phyloP scores from a whole-genome alignment of 495 filamentous ascomycete species.

The Chaetomidium leptoderma region DNA sequence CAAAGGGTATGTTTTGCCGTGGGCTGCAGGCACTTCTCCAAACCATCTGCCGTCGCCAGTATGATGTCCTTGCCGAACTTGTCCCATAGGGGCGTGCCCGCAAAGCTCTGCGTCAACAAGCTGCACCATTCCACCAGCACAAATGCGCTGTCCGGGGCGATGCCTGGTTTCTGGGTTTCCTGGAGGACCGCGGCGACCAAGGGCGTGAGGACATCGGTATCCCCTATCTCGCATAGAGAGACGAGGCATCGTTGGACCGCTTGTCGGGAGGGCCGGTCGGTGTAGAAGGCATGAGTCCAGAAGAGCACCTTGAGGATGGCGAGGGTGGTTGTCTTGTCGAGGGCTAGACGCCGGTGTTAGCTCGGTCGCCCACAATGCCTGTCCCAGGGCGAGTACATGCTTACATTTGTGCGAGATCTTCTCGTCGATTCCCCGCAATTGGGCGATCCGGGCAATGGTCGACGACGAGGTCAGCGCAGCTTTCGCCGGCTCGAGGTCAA shows the following conservation, averaged over 20 bases:
- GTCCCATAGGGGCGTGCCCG: slow-evolving; percentile 55
- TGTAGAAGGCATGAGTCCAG: slow-evolving; percentile 79
- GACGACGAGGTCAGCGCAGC: slow-evolving; percentile 49
- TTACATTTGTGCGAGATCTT: slow-evolving; percentile 45
- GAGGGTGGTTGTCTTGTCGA: slow-evolving; percentile 35
- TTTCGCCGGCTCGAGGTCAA: slow-evolving; percentile 36
- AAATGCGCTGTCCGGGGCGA: slow-evolving; percentile 76
- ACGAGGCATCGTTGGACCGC: slow-evolving; percentile 74
- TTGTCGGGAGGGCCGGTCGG: slow-evolving; percentile 75
- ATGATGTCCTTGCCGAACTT: slow-evolving; percentile 60
- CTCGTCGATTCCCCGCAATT: slow-evolving; percentile 45
- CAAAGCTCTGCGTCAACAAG: slow-evolving; percentile 60
- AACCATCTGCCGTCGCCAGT: slow-evolving; percentile 55
- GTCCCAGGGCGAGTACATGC: neutral
- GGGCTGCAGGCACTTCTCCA: slow-evolving; percentile 72
- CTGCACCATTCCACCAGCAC: slow-evolving; percentile 90
- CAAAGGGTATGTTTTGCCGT: slow-evolving; percentile 55
- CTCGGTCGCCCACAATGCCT: too few species aligned
- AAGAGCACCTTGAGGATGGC: slow-evolving; percentile 66
- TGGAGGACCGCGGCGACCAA: slow-evolving; percentile 54
- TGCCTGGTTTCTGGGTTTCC: slow-evolving; percentile 67
- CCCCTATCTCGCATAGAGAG: slow-evolving; percentile 52
- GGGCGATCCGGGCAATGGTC: slow-evolving; percentile 41
- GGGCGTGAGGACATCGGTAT: slow-evolving; percentile 52
- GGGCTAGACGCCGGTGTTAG: slow-evolving; percentile 26